Conservation (phyloP, 2,329 filamentous ascomycete species). For the Daldinia sp. region DNA sequence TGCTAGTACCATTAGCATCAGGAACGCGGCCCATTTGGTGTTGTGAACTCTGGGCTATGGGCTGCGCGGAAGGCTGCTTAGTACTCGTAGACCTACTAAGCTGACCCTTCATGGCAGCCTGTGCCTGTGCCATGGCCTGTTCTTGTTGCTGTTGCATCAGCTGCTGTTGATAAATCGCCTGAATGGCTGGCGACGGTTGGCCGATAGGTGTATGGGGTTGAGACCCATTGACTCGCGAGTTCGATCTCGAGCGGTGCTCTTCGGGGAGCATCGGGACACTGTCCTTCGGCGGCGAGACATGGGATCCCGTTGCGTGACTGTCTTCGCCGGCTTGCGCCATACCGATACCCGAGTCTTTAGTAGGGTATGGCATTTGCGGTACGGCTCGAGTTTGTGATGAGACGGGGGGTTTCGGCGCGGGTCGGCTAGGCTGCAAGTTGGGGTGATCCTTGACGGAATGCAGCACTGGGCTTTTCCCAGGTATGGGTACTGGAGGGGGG, state of each 20-base stretch:
- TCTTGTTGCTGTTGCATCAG: conserved; percentile 84
- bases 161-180: conserved; percentile 67
- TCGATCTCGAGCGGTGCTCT: conserved; percentile 73
- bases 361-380: conserved; percentile 63
- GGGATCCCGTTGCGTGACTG: conserved; percentile 51
- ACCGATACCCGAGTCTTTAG: conserved; percentile 70
- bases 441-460: conserved; percentile 59
- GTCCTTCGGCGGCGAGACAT: conserved; percentile 60
- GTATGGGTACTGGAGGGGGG: conserved; percentile 83
- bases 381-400: conserved; percentile 65
- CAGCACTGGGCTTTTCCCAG: conserved; percentile 54
- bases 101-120: conserved; percentile 77
- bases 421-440: conserved; percentile 78
- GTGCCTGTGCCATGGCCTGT: conserved; percentile 80
- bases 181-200: conserved; percentile 51
- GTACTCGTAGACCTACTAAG: conserved; percentile 79
- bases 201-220: conserved; percentile 59
- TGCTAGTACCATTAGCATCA: conserved; percentile 43
- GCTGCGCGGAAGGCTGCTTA: conserved; percentile 63
- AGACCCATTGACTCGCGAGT: conserved; percentile 67
- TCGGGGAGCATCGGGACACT: conserved; percentile 68
- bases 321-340: conserved; percentile 69
- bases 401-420: conserved; percentile 86
- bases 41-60: conserved; percentile 62
- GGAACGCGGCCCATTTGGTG: conserved; percentile 48